Conservation (phyloP, 768 basidiomycete species). For the Mycena filopes region DNA sequence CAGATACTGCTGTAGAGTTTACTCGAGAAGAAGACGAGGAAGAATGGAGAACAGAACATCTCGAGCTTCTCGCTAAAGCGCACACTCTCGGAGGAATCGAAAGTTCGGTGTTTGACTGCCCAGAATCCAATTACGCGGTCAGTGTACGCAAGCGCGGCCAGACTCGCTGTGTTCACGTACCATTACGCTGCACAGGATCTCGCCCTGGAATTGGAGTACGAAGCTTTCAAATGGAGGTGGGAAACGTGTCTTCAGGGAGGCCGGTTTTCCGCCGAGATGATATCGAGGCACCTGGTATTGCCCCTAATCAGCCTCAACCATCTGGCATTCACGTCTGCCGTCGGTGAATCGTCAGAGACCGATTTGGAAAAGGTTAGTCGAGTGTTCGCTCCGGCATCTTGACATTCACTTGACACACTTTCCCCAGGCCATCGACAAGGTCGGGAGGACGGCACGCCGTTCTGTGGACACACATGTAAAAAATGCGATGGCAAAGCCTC, state of each 20-base stretch:
- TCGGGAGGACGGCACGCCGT: constrained; percentile 75
- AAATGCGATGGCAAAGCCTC: constrained; percentile 76
- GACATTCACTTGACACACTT: constrained; percentile 22
- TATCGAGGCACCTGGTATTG: constrained; percentile 82
- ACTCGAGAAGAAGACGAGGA: constrained; percentile 60
- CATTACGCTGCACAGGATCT: constrained; percentile 62
- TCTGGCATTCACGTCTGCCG: constrained; percentile 70
- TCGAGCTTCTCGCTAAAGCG: constrained; percentile 64
- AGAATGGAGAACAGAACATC: constrained; percentile 65
- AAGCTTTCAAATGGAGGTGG: constrained; percentile 82
- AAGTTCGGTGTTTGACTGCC: constrained; percentile 68
- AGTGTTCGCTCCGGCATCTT: constrained; percentile 12
- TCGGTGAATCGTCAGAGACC: constrained; percentile 63
- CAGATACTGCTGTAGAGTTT: constrained; percentile 39
- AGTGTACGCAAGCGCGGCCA: constrained; percentile 33
- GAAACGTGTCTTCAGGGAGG: constrained; percentile 74
- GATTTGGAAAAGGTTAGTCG: constrained; percentile 74
- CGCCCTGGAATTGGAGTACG: constrained; percentile 68
- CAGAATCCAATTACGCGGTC: constrained; percentile 70
- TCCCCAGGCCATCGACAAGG: constrained; percentile 71
- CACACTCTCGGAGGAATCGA: constrained; percentile 73
- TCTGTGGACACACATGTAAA: constrained; percentile 77
- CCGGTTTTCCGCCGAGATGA: constrained; percentile 72
- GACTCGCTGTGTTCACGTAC: constrained; percentile 21
- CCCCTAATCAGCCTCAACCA: constrained; percentile 80